Percentiles rank a stretch among this genome's conserved stretches.
phyloP scores from a whole-genome alignment of 495 filamentous ascomycete species.

The Pseudoneurospora amorphoporcata region DNA sequence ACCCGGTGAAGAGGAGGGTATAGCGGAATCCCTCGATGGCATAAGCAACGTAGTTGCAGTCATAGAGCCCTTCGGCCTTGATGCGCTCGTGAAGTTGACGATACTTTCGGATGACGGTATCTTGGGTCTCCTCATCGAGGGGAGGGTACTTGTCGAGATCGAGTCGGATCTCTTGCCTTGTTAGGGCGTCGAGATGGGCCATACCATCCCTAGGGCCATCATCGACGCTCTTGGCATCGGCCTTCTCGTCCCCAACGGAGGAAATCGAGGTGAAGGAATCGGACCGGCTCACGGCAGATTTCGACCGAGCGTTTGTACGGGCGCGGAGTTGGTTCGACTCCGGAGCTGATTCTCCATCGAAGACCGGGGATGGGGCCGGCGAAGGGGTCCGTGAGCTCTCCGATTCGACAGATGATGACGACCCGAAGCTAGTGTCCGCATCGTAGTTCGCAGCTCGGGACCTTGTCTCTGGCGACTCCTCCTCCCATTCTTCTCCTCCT shows the following conservation, averaged over 20 bases:
- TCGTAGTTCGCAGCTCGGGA: slow-evolving; percentile 3
- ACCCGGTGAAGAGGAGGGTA: slow-evolving; percentile 51
- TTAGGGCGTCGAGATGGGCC: slow-evolving; percentile 64
- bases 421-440: slow-evolving; percentile 4
- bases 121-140: slow-evolving; percentile 65
- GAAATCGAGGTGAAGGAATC: slow-evolving; percentile 31
- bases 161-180: slow-evolving; percentile 60
- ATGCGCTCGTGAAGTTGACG: slow-evolving; percentile 62
- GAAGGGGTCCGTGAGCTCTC: slow-evolving; percentile 37
- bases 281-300: slow-evolving; percentile 16
- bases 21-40: slow-evolving; percentile 69
- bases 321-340: slow-evolving; percentile 12
- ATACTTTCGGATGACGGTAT: slow-evolving; percentile 70
- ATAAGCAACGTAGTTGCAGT: slow-evolving; percentile 82
- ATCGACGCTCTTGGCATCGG: slow-evolving; percentile 22
- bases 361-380: slow-evolving; percentile 48
- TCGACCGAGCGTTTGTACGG: slow-evolving; percentile 18
- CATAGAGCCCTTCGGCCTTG: slow-evolving; percentile 62
- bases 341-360: slow-evolving; percentile 35
- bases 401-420: slow-evolving; percentile 2
- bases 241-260: slow-evolving; percentile 32
- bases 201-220: slow-evolving; percentile 30
- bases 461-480: slow-evolving; percentile 33
- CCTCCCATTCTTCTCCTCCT: slow-evolving; percentile 28
- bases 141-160: slow-evolving; percentile 78